These are phyloP conservation scores for Dothiorella sarmentorum DNA, from an alignment of 2,329 filamentous ascomycete genomes.

Conservation along the genomic window DNA sequence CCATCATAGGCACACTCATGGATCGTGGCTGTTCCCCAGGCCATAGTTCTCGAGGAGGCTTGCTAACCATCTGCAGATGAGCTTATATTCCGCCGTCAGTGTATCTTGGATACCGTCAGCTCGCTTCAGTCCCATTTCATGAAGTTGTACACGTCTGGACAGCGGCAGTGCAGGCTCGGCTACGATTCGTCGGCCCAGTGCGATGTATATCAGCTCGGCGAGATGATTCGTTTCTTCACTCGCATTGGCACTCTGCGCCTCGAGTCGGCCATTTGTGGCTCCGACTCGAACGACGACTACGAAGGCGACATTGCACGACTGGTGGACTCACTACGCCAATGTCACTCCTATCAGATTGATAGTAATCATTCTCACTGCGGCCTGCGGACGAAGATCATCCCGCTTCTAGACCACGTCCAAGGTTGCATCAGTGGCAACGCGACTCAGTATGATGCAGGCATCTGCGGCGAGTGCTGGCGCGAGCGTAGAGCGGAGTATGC, in stretches of 20 bases:
- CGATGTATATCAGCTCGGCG: conserved; percentile 74
- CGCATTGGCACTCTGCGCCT: conserved; percentile 60
- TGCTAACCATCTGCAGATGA: conserved; percentile 50
- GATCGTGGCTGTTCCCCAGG: background rate
- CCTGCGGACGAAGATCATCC: conserved; percentile 61
- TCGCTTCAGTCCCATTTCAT: conserved; percentile 69
- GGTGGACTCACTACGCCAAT: conserved; percentile 60
- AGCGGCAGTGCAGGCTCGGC: conserved; percentile 66
- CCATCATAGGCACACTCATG: background rate
- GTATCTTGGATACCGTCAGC: conserved; percentile 65
- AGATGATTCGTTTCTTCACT: conserved; percentile 69
- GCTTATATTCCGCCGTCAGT: conserved; percentile 62
- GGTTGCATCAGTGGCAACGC: conserved; percentile 32
- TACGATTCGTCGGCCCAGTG: conserved; percentile 71
- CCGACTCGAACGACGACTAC: conserved; percentile 48
- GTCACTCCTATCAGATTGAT: conserved; percentile 71
- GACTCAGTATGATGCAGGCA: conserved; percentile 34
- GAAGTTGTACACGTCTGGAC: conserved; percentile 63
- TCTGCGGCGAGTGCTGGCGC: conserved; percentile 47
- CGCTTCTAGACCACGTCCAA: conserved; percentile 63
- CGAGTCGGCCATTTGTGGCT: conserved; percentile 41
- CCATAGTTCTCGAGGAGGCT: background rate
- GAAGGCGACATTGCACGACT: conserved; percentile 60
- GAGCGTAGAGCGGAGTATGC: conserved; percentile 38
- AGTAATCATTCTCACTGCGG: conserved; percentile 71